A percentile compares a stretch with the other conserved stretches of the same genome.
Evolutionary conservation across 1,284 basidiomycete species (phyloP).

Genomic region (Cutaneotrichosporon cavernicola): DNA sequence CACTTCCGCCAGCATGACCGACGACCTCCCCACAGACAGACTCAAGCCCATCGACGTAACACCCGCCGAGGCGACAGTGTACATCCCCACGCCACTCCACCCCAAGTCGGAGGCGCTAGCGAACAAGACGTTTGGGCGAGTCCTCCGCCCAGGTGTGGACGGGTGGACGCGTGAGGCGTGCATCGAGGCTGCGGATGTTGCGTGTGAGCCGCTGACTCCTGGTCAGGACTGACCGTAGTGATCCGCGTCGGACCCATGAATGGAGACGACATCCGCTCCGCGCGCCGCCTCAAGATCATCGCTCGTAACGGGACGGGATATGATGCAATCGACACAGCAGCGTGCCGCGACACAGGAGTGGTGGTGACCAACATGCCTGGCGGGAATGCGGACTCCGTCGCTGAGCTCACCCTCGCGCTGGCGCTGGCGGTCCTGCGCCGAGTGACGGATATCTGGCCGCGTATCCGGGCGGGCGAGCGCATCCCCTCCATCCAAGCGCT

Average conservation of each 20-base stretch:
- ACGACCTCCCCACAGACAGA: background rate
- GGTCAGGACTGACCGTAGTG: conserved; percentile 23
- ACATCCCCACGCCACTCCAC: conserved; percentile 41
- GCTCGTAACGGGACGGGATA: conserved; percentile 41
- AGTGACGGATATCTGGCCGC: conserved; percentile 57
- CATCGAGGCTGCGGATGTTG: conserved; percentile 33
- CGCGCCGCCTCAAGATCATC: conserved; percentile 32
- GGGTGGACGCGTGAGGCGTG: conserved; percentile 32
- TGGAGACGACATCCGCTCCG: conserved; percentile 22
- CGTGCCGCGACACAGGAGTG: conserved; percentile 59
- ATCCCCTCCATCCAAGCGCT: conserved; percentile 57
- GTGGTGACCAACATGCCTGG: conserved; percentile 61
- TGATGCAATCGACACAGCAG: conserved; percentile 43
- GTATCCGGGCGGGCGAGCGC: conserved; percentile 61
- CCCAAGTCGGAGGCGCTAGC: conserved; percentile 41
- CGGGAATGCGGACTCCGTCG: conserved; percentile 50
- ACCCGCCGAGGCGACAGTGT: conserved; percentile 36
- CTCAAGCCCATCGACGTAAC: conserved; percentile 12
- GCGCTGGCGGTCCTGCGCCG: conserved; percentile 60
- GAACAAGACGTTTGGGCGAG: conserved; percentile 31
- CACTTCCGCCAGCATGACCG: background rate
- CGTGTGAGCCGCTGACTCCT: conserved; percentile 23
- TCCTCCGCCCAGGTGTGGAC: conserved; percentile 33
- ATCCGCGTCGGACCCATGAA: conserved; percentile 31
- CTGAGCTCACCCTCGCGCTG: conserved; percentile 60